Evolutionary conservation across 2,329 filamentous ascomycete genomes (phyloP), one percentile per base, ranked within the genome.

Genomic region (Westerdykella aurantiaca): DNA sequence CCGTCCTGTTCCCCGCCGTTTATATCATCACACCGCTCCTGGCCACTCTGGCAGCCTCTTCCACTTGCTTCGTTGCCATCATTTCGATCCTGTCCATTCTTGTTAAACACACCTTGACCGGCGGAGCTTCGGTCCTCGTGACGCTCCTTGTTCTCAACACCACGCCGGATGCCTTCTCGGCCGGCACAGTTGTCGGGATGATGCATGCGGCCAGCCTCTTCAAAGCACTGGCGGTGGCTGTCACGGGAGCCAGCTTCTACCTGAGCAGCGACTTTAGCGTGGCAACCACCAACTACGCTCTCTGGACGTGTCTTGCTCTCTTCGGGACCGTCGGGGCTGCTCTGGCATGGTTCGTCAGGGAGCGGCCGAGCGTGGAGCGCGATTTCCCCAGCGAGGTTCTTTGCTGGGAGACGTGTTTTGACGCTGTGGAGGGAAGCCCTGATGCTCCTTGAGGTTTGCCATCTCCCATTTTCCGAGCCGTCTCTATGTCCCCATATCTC

Each of bases 131-230:
- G 10, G 69, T 72, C 10, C 58, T 73, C 10, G 69, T 74, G 7
- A 57, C 68, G 1, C 61, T 74, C 7, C 69, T 75, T n/a, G 66
- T 73, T 2, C 66, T 74, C 43, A 73, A 72, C 50, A 71, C 71
- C 1, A 69, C 71, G 5, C 72, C 72, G 0, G 72, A 74, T 44
- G 70, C 71, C 5, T 69, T 67, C 40, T 72, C 69, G 1, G 68
- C 72, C 5, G 72, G 72, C 33, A 72, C 71, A 14, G 66, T 73
- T 5, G 67, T 74, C 37, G 72, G 72, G n/a, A 64, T 74, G 53
- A 67, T 74, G 56, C 72, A 72, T 44, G 60, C 72, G 4, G 68
- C 71, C 16, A 69, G 63, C 42, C 59, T 74, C 5, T 73, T 74
- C 59, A 71, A 69, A 43, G 71, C 70, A 11, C 65, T 74, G 21